These are phyloP conservation scores for Glycine tomentella DNA, from an alignment of 306 rosid species.

Conservation along the genomic window DNA sequence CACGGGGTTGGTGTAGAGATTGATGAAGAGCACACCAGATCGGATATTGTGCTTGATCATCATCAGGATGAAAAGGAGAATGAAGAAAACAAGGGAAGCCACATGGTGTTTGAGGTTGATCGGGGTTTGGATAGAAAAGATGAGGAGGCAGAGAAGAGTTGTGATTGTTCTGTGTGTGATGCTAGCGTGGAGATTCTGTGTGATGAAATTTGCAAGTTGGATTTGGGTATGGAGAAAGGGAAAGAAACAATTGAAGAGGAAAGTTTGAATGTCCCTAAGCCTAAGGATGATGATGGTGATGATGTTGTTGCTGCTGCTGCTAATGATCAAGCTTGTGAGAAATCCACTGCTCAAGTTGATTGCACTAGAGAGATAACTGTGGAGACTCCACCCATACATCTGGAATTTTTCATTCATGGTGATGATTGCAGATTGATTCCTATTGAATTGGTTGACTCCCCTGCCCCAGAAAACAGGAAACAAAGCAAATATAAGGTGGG, in stretches of 20 bases:
- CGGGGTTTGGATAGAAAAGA: constrained; percentile 49
- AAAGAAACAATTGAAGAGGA: constrained; percentile 50
- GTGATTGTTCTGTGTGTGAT: constrained; percentile 67
- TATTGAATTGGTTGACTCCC: constrained; percentile 68
- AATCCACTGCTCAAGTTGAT: constrained; percentile 44
- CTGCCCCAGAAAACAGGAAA: constrained; percentile 41
- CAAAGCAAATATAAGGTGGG: constrained; percentile 49
- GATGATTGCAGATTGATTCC: constrained; percentile 85
- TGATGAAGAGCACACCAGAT: constrained; percentile 65
- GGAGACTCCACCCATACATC: constrained; percentile 62
- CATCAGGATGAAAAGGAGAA: constrained; percentile 52
- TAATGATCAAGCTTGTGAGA: constrained; percentile 51
- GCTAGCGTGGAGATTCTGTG: constrained; percentile 54
- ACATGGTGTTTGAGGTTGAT: constrained; percentile 61
- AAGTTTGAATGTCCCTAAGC: constrained; percentile 31
- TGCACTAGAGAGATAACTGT: constrained; percentile 39
- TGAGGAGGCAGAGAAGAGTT: constrained; percentile 58
- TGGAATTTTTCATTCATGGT: constrained; percentile 82
- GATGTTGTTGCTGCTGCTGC: neutral
- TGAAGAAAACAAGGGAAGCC: constrained; percentile 58
- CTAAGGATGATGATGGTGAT: neutral
- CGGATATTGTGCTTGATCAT: constrained; percentile 55
- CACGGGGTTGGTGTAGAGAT: constrained; percentile 51
- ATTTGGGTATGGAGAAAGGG: constrained; percentile 47
- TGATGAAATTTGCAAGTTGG: constrained; percentile 53